Conservation (phyloP, 352 stramenopile genomes). For the Phytopythium helicoides region DNA sequence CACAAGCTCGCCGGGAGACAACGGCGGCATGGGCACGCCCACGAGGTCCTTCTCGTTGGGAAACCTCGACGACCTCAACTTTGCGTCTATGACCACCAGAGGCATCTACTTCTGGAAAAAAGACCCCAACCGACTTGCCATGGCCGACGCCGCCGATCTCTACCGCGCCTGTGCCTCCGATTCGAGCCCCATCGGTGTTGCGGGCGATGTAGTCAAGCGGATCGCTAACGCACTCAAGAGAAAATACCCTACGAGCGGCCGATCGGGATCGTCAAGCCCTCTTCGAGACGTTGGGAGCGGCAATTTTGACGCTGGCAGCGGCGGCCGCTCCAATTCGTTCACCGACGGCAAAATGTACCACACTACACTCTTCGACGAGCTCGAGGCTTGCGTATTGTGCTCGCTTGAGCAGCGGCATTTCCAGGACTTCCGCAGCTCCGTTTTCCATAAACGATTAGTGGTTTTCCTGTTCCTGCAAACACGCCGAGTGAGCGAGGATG, state of each 20-base stretch:
- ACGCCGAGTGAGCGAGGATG: conserved; percentile 88
- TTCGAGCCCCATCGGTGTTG: conserved; percentile 41
- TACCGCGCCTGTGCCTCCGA: conserved; percentile 41
- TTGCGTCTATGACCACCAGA: conserved; percentile 60
- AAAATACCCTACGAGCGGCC: conserved; percentile 10
- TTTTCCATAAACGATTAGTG: conserved; percentile 79
- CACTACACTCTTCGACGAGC: conserved; percentile 62
- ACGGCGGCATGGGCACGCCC: conserved; percentile 13
- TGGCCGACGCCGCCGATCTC: conserved; percentile 28
- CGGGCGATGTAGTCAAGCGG: conserved; percentile 56
- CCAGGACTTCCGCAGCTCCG: conserved; percentile 75
- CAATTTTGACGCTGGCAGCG: conserved; percentile 10
- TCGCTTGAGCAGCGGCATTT: conserved; percentile 63
- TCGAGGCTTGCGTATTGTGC: conserved; percentile 71
- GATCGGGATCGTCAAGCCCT: conserved; percentile 13
- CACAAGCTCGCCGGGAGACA: conserved; percentile 19
- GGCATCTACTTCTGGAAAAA: conserved; percentile 68
- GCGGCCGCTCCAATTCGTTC: conserved; percentile 10
- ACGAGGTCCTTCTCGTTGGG: conserved; percentile 36
- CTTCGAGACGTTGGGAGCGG: conserved; percentile 2
- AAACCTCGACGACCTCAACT: conserved; percentile 53
- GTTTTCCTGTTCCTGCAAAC: conserved; percentile 93
- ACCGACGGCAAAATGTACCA: conserved; percentile 18
- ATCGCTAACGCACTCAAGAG: conserved; percentile 44
- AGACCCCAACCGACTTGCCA: conserved; percentile 33